phyloP scores from a whole-genome alignment of 331 rosid genomes.

The Spiraea crenata region DNA sequence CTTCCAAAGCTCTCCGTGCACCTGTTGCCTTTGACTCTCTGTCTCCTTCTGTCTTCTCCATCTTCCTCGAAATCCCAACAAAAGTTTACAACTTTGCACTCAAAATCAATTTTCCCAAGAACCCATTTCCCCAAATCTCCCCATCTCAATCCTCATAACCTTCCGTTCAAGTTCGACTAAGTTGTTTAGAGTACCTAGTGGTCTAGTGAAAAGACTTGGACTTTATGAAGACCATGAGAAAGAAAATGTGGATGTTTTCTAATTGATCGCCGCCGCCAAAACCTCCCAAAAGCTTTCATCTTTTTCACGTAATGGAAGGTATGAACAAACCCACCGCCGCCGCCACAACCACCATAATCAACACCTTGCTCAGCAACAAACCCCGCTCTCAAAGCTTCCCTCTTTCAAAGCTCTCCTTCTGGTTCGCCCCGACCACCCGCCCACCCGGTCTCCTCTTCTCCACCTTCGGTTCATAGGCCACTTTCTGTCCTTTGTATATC shows the following conservation, averaged over 20 bases:
- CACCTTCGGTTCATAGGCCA: slow-evolving; percentile 35
- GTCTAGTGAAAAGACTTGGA: no score
- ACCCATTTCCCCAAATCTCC: slow-evolving; percentile 25
- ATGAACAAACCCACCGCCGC: slow-evolving; percentile 37
- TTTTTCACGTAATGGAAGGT: slow-evolving; percentile 61
- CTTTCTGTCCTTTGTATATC: neutral
- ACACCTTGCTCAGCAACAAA: slow-evolving; percentile 38
- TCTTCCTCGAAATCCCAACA: slow-evolving; percentile 30
- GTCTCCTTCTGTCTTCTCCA: neutral
- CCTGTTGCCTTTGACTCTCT: slow-evolving; percentile 15
- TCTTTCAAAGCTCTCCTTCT: slow-evolving; percentile 62
- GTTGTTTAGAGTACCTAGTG: no score
- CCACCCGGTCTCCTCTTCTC: slow-evolving; percentile 65
- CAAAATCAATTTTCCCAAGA: neutral
- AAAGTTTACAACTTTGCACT: slow-evolving; percentile 9
- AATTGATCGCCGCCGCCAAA: slow-evolving; percentile 31
- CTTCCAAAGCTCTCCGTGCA: slow-evolving; percentile 14
- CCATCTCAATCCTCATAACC: neutral
- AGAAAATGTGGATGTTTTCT: slow-evolving; percentile 69
- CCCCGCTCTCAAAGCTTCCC: slow-evolving; percentile 41
- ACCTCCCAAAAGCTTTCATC: neutral
- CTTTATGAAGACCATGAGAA: slow-evolving; percentile 37
- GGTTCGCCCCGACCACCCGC: slow-evolving; percentile 77
- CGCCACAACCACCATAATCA: slow-evolving; percentile 20
- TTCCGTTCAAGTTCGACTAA: no score